Base-by-base conservation (phyloP, 1,284 basidiomycete genomes). In the Sphagnurus paluster region DNA sequence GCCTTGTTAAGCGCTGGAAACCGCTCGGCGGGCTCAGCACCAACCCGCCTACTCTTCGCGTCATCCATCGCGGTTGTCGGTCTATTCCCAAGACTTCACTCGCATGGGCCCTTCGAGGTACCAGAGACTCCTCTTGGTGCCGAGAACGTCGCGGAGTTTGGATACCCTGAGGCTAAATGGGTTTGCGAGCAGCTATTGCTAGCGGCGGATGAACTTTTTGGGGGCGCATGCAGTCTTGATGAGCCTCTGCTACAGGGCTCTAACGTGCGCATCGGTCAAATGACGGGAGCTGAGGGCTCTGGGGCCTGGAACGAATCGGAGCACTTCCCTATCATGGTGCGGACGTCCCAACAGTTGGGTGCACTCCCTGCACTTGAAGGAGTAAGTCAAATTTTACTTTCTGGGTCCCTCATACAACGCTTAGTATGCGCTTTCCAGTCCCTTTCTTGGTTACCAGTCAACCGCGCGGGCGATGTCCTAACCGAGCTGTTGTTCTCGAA, bases 161-260 rank as follows among this genome's bases (percentile, higher is more conserved):
- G 85, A 0, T 88, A 88, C 61, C 80, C 82, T 1, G 84, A 87
- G 68, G 78, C 75, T 46, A 87, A 88, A 64, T 87, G 84, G 84
- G 84, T 87, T 0, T 77, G 65, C 41, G 69, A 70, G 43, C 50
- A 52, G n/a, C 42, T 69, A 2, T 43, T 67, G 11, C 33, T 55
- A 37, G 48, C 48, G 3, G 64, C 66, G 7, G 46, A 50, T 3
- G 49, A 56, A 42, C 26, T 58, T 14, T 63, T 57, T 48, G 60
- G 56, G n/a, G 45, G 41, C 13, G 43, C 49, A 1, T 38, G 28
- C 24, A 42, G 40, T 25, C 39, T 50, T 6, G 50, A 58, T 17
- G 54, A 56, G 26, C 53, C 52, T 0, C 44, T 55, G 10, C 21
- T 66, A 14, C 47, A 44, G 13, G 56, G 52, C 4, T 62, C 61